Base-by-base conservation (phyloP, 225 moss, liverwort and hornwort genomes). In the Climacium dendroides region DNA sequence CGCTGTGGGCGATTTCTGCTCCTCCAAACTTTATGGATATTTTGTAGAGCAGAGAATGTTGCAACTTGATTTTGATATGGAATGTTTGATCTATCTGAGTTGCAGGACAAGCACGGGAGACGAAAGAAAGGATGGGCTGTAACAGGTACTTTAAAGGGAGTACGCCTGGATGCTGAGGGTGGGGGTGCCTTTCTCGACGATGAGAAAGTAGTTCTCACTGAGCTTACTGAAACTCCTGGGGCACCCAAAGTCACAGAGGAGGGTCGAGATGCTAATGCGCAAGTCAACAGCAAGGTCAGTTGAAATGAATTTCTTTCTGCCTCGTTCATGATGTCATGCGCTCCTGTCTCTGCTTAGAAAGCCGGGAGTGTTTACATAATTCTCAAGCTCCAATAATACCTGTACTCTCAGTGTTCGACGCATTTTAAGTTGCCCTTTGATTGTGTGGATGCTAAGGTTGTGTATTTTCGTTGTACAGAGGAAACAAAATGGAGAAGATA, bases 91-190 rank as follows among this genome's bases (percentile, higher is more conserved):
- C 23, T 79, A 14, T 71, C 13, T 84, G 80, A 64, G 67, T 63
- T 90, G 80, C 94, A 97, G 97, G 97, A 96, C 43, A 97, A 95
- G 86, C 87, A 92, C 71, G 95, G 94, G 69, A 96, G 92, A 87
- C 93, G 94, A 41, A 95, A 92, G 92, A 97, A 97, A 87, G 95
- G 94, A 53, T 94, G 96, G 92, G 88, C 86, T 83, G 97, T 95
- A 67, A 88, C 88, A 67, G 90, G 95, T 66, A 87, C 88, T 78
- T 71, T 94, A 62, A 97, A 96, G 71, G 95, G 94, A 43, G 96
- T 97, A 15, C 91, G 96, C 59, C 86, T 97, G 79, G 97, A 97
- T 91, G 96, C 96, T 76, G 97, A 97, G 76, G 96, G 96, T 58
- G 97, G 97, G 48, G 97, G 91, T 80, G 96, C 94, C 63, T 97